These are phyloP conservation scores for Fusarium keratoplasticum DNA, from an alignment of 2,329 filamentous ascomycete genomes.

Conservation along the genomic window DNA sequence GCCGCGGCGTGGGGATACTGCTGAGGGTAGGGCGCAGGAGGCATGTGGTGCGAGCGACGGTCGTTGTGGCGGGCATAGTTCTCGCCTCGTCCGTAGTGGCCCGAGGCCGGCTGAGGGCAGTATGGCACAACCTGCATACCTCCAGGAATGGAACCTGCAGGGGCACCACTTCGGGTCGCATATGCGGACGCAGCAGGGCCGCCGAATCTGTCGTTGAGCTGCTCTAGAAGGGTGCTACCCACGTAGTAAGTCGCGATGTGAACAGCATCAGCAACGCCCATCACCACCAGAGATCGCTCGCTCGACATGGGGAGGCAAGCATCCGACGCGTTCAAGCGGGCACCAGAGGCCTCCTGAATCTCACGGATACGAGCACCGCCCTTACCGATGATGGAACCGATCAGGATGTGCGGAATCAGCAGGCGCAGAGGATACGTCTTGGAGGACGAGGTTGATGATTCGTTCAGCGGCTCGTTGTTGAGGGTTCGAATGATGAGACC, in stretches of 20 bases:
- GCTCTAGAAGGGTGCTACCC: conserved; percentile 96
- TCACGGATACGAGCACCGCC: conserved; percentile 95
- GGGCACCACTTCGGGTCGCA: conserved; percentile 91
- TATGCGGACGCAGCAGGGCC: conserved; percentile 98
- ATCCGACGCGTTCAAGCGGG: conserved; percentile 95
- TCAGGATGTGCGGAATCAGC: conserved; percentile 95
- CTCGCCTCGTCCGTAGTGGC: conserved; percentile 91
- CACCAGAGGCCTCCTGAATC: conserved; percentile 97
- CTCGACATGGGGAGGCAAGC: conserved; percentile 93
- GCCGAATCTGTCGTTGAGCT: conserved; percentile 95
- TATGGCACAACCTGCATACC: conserved; percentile 99
- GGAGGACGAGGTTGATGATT: conserved; percentile 89
- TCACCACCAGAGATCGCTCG: conserved; percentile 96
- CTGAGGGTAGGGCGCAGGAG: conserved; percentile 78
- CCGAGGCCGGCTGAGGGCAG: conserved; percentile 90
- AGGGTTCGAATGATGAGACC: conserved; percentile 97
- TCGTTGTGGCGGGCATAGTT: conserved; percentile 82
- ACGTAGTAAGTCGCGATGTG: conserved; percentile 99
- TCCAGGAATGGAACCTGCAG: conserved; percentile 92
- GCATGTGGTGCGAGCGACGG: conserved; percentile 78
- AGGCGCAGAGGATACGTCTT: conserved; percentile 98
- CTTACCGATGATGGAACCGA: conserved; percentile 99
- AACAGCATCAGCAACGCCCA: conserved; percentile 97
- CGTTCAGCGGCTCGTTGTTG: conserved; percentile 93
- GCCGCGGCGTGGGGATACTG: conserved; percentile 74